phyloP scores from a whole-genome alignment of 352 stramenopile species.

The Phytopythium mirpurense region DNA sequence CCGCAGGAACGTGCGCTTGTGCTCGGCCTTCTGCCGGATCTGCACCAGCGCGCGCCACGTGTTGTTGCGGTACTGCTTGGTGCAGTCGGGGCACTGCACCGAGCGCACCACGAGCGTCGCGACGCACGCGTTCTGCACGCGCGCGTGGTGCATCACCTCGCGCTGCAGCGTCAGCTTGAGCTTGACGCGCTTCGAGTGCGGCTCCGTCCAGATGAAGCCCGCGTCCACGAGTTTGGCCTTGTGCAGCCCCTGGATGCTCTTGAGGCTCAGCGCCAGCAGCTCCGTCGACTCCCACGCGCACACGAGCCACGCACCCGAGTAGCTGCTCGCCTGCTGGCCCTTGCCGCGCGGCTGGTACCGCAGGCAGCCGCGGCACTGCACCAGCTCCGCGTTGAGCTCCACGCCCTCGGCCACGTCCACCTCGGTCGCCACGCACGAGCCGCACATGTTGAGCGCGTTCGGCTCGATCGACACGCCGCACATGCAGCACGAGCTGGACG shows the following conservation, averaged over 20 bases:
- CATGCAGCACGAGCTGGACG: constrained; percentile 52
- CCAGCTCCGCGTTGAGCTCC: constrained; percentile 32
- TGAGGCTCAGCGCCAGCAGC: constrained; percentile 74
- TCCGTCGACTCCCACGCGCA: constrained; percentile 73
- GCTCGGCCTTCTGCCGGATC: constrained; percentile 66
- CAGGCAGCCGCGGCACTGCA: constrained; percentile 64
- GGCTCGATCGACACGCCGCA: constrained; percentile 65
- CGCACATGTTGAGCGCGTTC: constrained; percentile 81
- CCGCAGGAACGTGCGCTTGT: constrained; percentile 71
- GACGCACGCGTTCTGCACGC: constrained; percentile 63
- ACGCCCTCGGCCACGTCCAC: constrained; percentile 76
- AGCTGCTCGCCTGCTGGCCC: constrained; percentile 26
- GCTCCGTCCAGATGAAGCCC: constrained; percentile 80
- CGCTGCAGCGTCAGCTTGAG: constrained; percentile 61
- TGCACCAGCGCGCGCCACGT: constrained; percentile 68
- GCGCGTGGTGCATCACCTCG: constrained; percentile 65
- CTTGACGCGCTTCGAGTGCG: constrained; percentile 76
- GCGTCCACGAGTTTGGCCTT: constrained; percentile 78
- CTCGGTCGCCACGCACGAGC: constrained; percentile 52
- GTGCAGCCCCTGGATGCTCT: constrained; percentile 52
- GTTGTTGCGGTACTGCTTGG: constrained; percentile 64
- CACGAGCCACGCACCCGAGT: constrained; percentile 38
- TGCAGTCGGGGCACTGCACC: constrained; percentile 69
- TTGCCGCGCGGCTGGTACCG: constrained; percentile 58
- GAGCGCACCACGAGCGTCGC: constrained; percentile 62